Percentiles rank a stretch among this genome's conserved stretches.
These are phyloP conservation scores for Truncatella angustata DNA, from an alignment of 2,329 filamentous ascomycete species.

Conservation along the genomic window DNA sequence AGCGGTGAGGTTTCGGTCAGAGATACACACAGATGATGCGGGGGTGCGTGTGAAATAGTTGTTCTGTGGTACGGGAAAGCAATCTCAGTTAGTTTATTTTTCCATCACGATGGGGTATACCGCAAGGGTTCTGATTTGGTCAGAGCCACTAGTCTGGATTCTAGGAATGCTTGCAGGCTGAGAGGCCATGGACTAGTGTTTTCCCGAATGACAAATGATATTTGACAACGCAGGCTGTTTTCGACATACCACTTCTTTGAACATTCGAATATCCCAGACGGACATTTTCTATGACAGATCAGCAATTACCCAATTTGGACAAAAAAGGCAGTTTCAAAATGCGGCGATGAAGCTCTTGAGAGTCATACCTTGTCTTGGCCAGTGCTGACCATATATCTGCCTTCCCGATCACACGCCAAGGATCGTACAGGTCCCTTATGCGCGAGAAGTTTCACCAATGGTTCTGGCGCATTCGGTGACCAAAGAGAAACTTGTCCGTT, in stretches of 20 bases:
- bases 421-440: slow-evolving; percentile 87
- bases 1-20: slow-evolving; percentile 82
- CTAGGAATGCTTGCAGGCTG: too few relatives aligned
- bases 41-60: slow-evolving; percentile 83
- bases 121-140: too few relatives aligned
- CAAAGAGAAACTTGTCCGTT: slow-evolving; percentile 93
- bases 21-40: slow-evolving; percentile 81
- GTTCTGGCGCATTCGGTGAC: slow-evolving; percentile 86
- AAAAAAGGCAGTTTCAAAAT: too few relatives aligned
- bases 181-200: too few relatives aligned
- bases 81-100: too few relatives aligned
- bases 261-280: slow-evolving; percentile 86
- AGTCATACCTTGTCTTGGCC: slow-evolving; percentile 89
- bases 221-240: too few relatives aligned
- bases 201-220: too few relatives aligned
- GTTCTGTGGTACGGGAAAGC: too few relatives aligned
- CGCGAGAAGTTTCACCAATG: slow-evolving; percentile 86
- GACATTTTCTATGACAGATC: too few relatives aligned
- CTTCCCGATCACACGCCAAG: slow-evolving; percentile 82
- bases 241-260: slow-evolving; percentile 69
- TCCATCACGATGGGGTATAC: too few relatives aligned
- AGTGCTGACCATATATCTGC: slow-evolving; percentile 91
- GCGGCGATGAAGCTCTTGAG: too few relatives aligned
- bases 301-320: not conserved
- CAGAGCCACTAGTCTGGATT: too few relatives aligned